Evolutionary conservation across 306 rosid species (phyloP), one percentile per base, ranked within the genome.

Genomic region (Cucurbita moschata): DNA sequence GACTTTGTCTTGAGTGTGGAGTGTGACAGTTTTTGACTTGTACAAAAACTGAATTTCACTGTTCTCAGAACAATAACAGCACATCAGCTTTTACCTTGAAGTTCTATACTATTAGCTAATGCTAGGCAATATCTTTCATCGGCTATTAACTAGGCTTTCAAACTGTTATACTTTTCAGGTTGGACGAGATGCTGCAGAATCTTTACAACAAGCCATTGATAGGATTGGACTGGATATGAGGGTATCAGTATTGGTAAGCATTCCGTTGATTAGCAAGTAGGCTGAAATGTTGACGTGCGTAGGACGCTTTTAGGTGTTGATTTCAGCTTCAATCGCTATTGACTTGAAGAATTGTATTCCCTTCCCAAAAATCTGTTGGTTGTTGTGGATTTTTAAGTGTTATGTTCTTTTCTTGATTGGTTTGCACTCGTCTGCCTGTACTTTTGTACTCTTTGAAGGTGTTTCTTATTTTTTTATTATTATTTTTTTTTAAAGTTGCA

Each of bases 181-280:
- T 75, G 96, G 96, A 82, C 85, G 73, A 85, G 96, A 92, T 85
- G 86, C 87, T 80, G 84, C 83, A 4, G 93, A 75, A 72, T 85
- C 85, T 76, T 84, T 92, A 80, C 91, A 88, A 79, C 85, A 90
- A 79, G 96, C 96, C 30, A 72, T 90, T 76, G 51, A 19, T 38
- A 86, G 88, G 74, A 82, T 84, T 39, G 96, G 91, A 77, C 83
- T 92, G 57, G 86, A 88, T 82, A 83, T 90, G 86, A 85, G 78
- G 58, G 96, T 92, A 37, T 81, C 90, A 62, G 91, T 84, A 75
- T 76, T 92, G 96, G 98, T 92, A 86, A 84, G 96, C 56, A 8
- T 83, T 60, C 35, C 26, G 54, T 49, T 79, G 39, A n/a, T 76
- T 62, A 30, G 39, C 43, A 50, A 12, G 23, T 78, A 12, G n/a